Percentiles rank a stretch among this genome's conserved stretches.
Conservation (phyloP, 1,284 basidiomycete genomes). For the Irpex sp. region DNA sequence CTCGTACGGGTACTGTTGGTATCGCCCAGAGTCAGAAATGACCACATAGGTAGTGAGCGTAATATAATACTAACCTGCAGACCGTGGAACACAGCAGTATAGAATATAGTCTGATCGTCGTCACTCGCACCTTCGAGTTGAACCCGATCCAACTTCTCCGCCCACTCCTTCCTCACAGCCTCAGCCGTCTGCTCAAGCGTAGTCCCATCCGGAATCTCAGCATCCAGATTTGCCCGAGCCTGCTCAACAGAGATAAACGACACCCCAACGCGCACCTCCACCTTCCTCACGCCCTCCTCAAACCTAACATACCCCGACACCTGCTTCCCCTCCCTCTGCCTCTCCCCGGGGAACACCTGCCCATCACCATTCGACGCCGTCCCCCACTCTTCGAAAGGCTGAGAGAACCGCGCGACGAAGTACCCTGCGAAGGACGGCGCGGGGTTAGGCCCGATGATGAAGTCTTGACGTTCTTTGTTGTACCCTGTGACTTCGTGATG, state of each 20-base stretch:
- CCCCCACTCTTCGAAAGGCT: conserved; percentile 44
- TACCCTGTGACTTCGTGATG: conserved; percentile 61
- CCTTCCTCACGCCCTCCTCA: conserved; percentile 27
- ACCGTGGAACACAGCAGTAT: conserved; percentile 67
- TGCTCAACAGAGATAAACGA: conserved; percentile 80
- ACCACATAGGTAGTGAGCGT: not conserved
- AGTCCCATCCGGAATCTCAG: conserved; percentile 60
- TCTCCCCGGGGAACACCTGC: conserved; percentile 30
- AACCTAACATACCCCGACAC: conserved; percentile 64
- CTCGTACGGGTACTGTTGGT: conserved; percentile 72
- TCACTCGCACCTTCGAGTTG: conserved; percentile 52
- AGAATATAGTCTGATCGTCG: conserved; percentile 55
- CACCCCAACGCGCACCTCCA: conserved; percentile 69
- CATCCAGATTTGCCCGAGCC: conserved; percentile 60
- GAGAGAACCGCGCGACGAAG: conserved; percentile 74
- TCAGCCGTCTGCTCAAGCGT: conserved; percentile 60
- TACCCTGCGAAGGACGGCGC: conserved; percentile 59
- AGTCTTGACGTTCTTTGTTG: conserved; percentile 75
- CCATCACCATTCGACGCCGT: conserved; percentile 35
- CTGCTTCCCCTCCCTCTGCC: conserved; percentile 33
- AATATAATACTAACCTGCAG: conserved; percentile 45
- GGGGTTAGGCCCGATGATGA: conserved; percentile 60
- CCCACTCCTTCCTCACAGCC: conserved; percentile 61
- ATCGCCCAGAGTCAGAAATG: conserved; percentile 2
- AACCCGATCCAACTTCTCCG: conserved; percentile 67